These are phyloP conservation scores for Talaromyces sp. DNA, from an alignment of 2,329 filamentous ascomycete genomes.

Conservation along the genomic window DNA sequence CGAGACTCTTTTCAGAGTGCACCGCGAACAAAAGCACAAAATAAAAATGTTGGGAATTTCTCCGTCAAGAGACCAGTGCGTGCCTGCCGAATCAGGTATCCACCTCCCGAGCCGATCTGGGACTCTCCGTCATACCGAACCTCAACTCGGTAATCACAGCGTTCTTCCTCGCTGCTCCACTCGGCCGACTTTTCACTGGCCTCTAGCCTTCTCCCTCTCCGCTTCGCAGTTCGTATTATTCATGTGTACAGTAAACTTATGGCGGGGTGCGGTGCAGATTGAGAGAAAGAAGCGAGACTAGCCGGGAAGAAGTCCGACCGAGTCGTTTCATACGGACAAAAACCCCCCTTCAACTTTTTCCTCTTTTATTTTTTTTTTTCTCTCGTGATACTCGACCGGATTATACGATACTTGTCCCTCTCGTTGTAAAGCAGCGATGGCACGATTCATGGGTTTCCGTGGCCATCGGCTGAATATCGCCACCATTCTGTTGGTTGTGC, in stretches of 20 bases:
- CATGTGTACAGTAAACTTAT: neutral
- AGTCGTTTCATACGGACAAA: too few relatives aligned
- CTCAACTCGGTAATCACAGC: neutral
- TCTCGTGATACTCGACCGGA: neutral
- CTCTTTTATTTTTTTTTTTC: neutral
- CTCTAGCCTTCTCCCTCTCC: neutral
- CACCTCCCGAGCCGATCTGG: neutral
- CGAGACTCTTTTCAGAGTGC: neutral
- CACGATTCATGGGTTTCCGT: conserved; percentile 26
- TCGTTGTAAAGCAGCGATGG: conserved; percentile 8
- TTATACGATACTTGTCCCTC: neutral
- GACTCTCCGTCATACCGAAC: neutral
- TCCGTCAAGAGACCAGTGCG: neutral
- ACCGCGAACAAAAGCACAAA: neutral
- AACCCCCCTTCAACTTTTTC: too few relatives aligned
- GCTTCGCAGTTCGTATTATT: neutral
- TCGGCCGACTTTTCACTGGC: neutral
- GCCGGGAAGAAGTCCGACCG: neutral
- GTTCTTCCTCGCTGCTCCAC: neutral
- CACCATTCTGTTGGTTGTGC: conserved; percentile 27
- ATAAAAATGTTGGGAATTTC: neutral
- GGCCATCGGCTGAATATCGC: conserved; percentile 24
- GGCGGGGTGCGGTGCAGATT: neutral
- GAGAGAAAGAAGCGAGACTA: neutral
- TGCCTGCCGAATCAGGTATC: neutral